Conservation (phyloP, 1,139 yeast species). For the Wickerhamiella pararugosa region DNA sequence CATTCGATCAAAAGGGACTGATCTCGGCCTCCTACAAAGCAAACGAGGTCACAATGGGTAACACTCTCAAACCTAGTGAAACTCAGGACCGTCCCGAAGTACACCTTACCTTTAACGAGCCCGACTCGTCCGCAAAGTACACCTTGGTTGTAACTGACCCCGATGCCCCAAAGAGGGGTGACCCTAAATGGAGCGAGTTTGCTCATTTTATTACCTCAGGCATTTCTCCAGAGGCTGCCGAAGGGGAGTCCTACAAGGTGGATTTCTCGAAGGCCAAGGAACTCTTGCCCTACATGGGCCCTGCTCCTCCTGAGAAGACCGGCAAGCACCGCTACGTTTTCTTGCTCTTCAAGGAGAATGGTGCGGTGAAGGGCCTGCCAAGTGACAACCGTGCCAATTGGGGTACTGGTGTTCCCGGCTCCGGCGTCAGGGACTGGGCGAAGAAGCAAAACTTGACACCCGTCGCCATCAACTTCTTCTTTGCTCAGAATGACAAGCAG, state of each 20-base stretch:
- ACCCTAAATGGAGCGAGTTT: constrained; percentile 78
- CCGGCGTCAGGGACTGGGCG: constrained; percentile 69
- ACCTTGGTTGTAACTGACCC: constrained; percentile 79
- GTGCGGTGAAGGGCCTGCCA: constrained; percentile 22
- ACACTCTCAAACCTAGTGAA: constrained; percentile 45
- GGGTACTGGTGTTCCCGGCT: constrained; percentile 69
- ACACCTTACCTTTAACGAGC: constrained; percentile 44
- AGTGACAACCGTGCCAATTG: constrained; percentile 58
- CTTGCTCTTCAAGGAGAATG: constrained; percentile 51
- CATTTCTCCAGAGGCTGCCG: constrained; percentile 32
- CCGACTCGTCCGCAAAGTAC: constrained; percentile 36
- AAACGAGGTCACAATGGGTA: constrained; percentile 65
- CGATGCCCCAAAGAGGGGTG: constrained; percentile 76
- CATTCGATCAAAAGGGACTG: constrained; percentile 25
- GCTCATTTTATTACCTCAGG: constrained; percentile 65
- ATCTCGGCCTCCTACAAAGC: constrained; percentile 33
- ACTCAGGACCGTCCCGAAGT: constrained; percentile 53
- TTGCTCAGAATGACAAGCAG: constrained; percentile 47
- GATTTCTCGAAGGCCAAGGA: constrained; percentile 21
- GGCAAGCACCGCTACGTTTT: constrained; percentile 76
- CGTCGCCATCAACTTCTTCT: constrained; percentile 66
- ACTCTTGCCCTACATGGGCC: constrained; percentile 47
- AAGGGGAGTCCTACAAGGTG: constrained; percentile 22
- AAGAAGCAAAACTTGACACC: constrained; percentile 46
- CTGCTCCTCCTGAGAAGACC: constrained; percentile 73